phyloP scores from a whole-genome alignment of 2,329 filamentous ascomycete species.

The Dendryphion nanum region DNA sequence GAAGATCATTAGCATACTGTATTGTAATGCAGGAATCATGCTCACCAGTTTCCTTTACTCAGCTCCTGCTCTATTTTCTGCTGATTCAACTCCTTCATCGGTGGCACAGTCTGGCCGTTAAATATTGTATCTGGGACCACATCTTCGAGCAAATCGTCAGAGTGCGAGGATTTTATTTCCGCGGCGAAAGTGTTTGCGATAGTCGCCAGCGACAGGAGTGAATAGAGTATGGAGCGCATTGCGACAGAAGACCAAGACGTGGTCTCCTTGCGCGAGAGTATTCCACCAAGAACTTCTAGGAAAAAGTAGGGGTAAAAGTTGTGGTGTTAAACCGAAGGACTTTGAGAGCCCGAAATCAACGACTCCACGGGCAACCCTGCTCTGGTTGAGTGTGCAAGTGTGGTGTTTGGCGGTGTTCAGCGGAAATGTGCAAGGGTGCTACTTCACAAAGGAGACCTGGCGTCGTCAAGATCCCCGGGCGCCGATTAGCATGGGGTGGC shows the following conservation, averaged over 20 bases:
- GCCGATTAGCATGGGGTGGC: not conserved
- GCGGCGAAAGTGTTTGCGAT: conserved; percentile 26
- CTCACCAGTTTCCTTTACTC: conserved; percentile 67
- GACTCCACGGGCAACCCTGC: too few relatives aligned
- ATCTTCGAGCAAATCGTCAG: conserved; percentile 27
- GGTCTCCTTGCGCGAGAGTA: too few relatives aligned
- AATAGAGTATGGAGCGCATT: conserved; percentile 38
- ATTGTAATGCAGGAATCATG: not conserved
- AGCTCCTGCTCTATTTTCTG: conserved; percentile 58
- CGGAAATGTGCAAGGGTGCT: too few relatives aligned
- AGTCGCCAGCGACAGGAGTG: conserved; percentile 39
- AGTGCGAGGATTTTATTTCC: conserved; percentile 11
- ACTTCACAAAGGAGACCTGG: too few relatives aligned
- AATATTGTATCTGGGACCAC: conserved; percentile 56
- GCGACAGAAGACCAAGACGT: too few relatives aligned
- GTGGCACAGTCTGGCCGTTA: conserved; percentile 66
- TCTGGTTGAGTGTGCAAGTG: too few relatives aligned
- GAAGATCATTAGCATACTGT: not conserved
- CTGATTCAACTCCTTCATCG: conserved; percentile 60
- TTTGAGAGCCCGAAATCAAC: too few relatives aligned
- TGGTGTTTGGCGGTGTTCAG: conserved; percentile 2
- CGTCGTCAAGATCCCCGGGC: too few relatives aligned
- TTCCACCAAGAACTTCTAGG: too few relatives aligned
- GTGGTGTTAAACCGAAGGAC: too few relatives aligned
- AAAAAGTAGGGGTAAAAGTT: too few relatives aligned